Base-by-base conservation (phyloP, 371 early-diverging fungal species). In the Apophysomyces variabilis region DNA sequence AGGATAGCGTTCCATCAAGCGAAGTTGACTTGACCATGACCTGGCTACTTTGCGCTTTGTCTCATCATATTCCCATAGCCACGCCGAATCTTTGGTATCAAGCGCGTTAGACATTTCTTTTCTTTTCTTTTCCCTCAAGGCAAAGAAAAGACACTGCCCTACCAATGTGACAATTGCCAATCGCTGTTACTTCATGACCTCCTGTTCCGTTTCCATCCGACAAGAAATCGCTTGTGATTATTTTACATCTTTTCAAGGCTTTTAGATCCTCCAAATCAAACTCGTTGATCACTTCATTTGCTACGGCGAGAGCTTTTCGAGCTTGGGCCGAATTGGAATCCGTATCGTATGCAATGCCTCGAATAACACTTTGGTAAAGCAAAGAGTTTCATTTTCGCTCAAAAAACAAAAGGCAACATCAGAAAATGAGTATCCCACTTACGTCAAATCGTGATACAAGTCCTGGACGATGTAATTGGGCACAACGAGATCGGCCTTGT, bases 1-100 rank as follows among this genome's bases (percentile, higher is more conserved):
- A 0, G 97, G 96, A 72, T 93, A 95, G 36, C 78, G 71, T 4
- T 96, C 93, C 79, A 97, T 92, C n/a, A 93, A 72, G 32, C 82
- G 72, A n/a, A 93, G 46, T 73, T 95, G 99, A 9, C 94, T 91
- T 0, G 95, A 83, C 95, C 95, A 98, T 64, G 92, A 91, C 38
- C 99, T 83, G 5, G 97, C 98, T 13, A 91, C 85, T 80, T 99
- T 99, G 57, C 98, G 91, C 58, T 94, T 95, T 6, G 99, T 99
- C 71, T 99, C 98, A 68, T 89, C 97, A 71, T 89, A 98, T 0
- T 96, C 95, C 99, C 97, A 96, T 37, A 92, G 82, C 93, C 91
- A 93, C 8, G 90, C 90, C 3, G 90, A 87, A 68, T 90, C 86
- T 80, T 26, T 26, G 32, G 3, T 26, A 26, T 0, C 0, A 26